Percentiles rank a stretch among this genome's conserved stretches.
These are phyloP conservation scores for Cordyceps pruinosa DNA, from an alignment of 2,329 filamentous ascomycete genomes.

Conservation along the genomic window DNA sequence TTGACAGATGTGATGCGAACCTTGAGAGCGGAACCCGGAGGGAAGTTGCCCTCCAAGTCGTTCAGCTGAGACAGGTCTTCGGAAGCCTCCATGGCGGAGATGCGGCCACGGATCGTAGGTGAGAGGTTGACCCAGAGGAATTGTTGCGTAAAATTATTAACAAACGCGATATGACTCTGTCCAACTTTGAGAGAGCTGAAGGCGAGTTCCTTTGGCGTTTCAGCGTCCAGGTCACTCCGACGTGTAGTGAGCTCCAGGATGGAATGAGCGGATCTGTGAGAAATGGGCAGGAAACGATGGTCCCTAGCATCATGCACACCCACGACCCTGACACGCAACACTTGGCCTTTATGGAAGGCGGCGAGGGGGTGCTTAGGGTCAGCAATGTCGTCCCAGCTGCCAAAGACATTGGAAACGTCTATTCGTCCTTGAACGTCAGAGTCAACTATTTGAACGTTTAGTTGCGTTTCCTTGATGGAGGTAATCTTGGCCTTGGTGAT, in stretches of 20 bases:
- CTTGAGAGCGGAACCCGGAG: slow-evolving; percentile 79
- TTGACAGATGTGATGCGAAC: slow-evolving; percentile 74
- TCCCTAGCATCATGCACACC: slow-evolving; percentile 86
- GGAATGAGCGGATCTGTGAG: slow-evolving; percentile 72
- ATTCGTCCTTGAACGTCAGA: slow-evolving; percentile 73
- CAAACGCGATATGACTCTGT: slow-evolving; percentile 69
- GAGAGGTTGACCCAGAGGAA: slow-evolving; percentile 88
- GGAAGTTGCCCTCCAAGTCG: slow-evolving; percentile 73
- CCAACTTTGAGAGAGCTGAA: slow-evolving; percentile 68
- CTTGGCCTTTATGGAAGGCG: slow-evolving; percentile 63
- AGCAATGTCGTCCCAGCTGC: slow-evolving; percentile 78
- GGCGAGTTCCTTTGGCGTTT: slow-evolving; percentile 46
- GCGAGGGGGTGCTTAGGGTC: slow-evolving; percentile 73
- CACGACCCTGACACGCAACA: slow-evolving; percentile 68
- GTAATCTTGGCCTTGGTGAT: slow-evolving; percentile 69
- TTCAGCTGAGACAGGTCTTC: slow-evolving; percentile 76
- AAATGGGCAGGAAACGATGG: slow-evolving; percentile 85
- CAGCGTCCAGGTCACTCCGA: slow-evolving; percentile 52
- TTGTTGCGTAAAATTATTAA: slow-evolving; percentile 80
- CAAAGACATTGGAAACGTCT: slow-evolving; percentile 85
- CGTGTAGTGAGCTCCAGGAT: slow-evolving; percentile 86
- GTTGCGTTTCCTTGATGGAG: slow-evolving; percentile 84
- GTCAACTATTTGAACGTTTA: slow-evolving; percentile 84
- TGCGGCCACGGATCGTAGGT: slow-evolving; percentile 77
- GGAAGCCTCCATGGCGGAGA: slow-evolving; percentile 76